Evolutionary conservation across 192 early-diverging fungal species (phyloP).

Genomic region (Neocallimastix lanati): DNA sequence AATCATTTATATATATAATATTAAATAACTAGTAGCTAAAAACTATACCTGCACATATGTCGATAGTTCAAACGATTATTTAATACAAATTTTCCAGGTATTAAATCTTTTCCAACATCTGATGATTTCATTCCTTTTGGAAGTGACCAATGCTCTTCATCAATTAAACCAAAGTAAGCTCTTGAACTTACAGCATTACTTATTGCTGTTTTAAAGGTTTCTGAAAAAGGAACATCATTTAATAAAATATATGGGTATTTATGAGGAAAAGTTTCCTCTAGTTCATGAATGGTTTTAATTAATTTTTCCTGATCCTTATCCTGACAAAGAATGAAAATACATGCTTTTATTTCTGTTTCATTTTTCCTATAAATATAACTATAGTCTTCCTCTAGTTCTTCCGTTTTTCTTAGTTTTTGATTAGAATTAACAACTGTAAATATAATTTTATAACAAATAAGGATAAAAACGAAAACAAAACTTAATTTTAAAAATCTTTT

Average conservation of each 20-base stretch:
- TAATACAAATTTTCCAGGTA: not conserved
- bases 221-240: constrained; percentile 55
- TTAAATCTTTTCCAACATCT: not conserved
- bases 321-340: not conserved
- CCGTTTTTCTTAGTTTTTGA: no score
- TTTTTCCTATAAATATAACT: not conserved
- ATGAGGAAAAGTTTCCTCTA: constrained; percentile 5
- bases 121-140: constrained; percentile 38
- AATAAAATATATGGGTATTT: constrained; percentile 72
- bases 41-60: not conserved
- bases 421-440: no score
- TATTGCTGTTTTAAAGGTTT: constrained; percentile 43
- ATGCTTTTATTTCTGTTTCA: not conserved
- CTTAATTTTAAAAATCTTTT: no score
- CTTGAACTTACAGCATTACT: not conserved
- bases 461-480: no score
- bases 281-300: not conserved
- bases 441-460: no score
- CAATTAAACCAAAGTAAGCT: constrained; percentile 42
- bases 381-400: not conserved
- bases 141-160: constrained; percentile 52
- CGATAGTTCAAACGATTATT: not conserved
- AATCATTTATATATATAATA: no score
- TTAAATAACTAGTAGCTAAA: no score
- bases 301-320: not conserved